Base-by-base conservation (phyloP, 495 filamentous ascomycete species). In the Chaetomium cochliodes region DNA sequence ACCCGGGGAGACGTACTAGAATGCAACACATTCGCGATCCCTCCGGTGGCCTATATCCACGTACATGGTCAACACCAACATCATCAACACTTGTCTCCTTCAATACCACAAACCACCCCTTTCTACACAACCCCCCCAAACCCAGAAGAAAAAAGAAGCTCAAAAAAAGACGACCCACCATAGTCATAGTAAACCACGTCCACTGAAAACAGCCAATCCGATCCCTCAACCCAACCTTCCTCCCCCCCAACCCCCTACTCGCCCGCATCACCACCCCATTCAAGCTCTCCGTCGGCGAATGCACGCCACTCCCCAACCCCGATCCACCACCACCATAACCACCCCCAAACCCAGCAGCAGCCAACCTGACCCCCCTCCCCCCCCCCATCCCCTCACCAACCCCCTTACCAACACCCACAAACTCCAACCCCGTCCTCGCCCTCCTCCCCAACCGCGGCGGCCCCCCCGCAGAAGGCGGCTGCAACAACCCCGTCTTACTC, bases 11-110 rank as follows among this genome's bases (percentile, higher is more conserved):
- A 74, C 76, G 67, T 82, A 91, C 90, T 82, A 25, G 82, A 79
- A 69, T 89, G 82, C 58, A 94, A 71, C 13, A 92, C 88, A 77
- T 93, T 94, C 11, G 91, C 88, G 64, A 96, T 79, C 0, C 92
- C 92, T 15, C 91, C 92, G 0, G 92, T 94, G 3, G 91, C 91
- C 77, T 79, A 55, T 33, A 3, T 12, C 1, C 33, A 37, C 33
- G 30, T 7, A 37, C 33, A 37, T 37, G 6, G 8, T 37, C 11
- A 37, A 37, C 9, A 37, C 11, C 33, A 37, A 7, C 33, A 37
- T 6, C 33, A 37, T 37, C 33, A 7, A 37, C 33, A 37, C 33
- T 5, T 11, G 33, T 8, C 33, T 37, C 33, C 8, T 12, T 8
- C 33, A 37, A 8, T 9, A 37, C 9, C 5, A 11, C 8, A 33